Evolutionary conservation across 2,329 filamentous ascomycete species (phyloP), one percentile per base, ranked within the genome.

Genomic region (Fusarium foetens): DNA sequence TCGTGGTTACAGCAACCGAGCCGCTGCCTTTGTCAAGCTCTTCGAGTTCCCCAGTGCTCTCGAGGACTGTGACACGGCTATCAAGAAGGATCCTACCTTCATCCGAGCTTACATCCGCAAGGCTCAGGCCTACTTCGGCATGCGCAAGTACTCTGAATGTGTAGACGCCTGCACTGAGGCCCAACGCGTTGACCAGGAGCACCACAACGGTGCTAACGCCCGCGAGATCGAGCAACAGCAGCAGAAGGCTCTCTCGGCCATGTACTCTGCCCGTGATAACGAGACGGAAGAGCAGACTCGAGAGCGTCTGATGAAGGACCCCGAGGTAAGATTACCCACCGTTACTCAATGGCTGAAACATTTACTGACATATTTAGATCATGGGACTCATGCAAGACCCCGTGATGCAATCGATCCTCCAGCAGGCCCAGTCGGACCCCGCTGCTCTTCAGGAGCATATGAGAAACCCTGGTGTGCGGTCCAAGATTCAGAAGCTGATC

Each of bases 81-180:
- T 97, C 85, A 93, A 94, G 88, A 93, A 92, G 77, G 96, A 99
- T 78, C 88, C 93, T 64, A 92, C 92, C 79, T 99, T 99, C 83
- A 95, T 98, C 84, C 91, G 95, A 63, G 96, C 96, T 12, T 98
- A 98, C 83, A 92, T 99, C 77, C 92, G 96, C 81, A 98, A 98
- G 87, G 95, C 95, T 0, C 95, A 98, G 84, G 94, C 94, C 45
- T 94, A 95, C 82, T 94, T 96, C 76, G 94, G 94, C 77, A 99
- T 99, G 96, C 94, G 96, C 82, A 95, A 99, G 83, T 98, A 97
- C 87, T 97, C 92, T 82, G 95, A 95, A 82, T 97, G 93, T 80
- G 86, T 98, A 65, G 96, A 99, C 80, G 93, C 92, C 12, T 97
- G 95, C 84, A 90, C 90, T 42, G 93, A 94, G 80, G 96, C 97